Conservation (phyloP, 208 protist species). For the Wallacemonas sp. region DNA sequence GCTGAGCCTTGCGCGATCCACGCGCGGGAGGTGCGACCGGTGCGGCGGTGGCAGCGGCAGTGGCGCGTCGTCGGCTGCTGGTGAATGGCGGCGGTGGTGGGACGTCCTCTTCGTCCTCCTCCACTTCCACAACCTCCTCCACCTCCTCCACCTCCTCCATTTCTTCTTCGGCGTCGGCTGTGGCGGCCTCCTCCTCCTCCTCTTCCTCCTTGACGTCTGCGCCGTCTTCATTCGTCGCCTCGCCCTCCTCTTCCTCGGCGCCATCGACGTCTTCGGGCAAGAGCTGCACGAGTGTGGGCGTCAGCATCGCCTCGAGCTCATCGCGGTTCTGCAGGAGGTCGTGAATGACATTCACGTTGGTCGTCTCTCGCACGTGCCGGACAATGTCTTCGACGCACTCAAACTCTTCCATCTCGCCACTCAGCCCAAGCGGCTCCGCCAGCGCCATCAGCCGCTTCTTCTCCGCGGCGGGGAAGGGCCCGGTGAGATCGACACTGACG, state of each 20-base stretch:
- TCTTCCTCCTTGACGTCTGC: conserved; percentile 24
- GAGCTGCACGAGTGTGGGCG: conserved; percentile 80
- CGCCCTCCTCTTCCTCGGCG: conserved; percentile 15
- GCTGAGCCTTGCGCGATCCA: conserved; percentile 1
- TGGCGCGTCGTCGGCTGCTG: conserved; percentile 12
- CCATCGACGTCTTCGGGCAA: conserved; percentile 66
- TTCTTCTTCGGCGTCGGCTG: conserved; percentile 11
- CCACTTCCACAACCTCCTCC: conserved; percentile 14
- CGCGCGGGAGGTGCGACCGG: background rate
- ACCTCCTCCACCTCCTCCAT: conserved; percentile 15
- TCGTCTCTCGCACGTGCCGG: conserved; percentile 53
- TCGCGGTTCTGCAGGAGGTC: conserved; percentile 77
- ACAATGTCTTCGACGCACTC: conserved; percentile 73
- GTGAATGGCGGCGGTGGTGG: conserved; percentile 1
- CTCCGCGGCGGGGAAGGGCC: conserved; percentile 63
- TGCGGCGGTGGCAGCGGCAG: conserved; percentile 5
- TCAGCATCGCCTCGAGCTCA: conserved; percentile 79
- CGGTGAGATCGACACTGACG: conserved; percentile 64
- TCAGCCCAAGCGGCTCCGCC: conserved; percentile 65
- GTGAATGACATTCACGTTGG: conserved; percentile 65
- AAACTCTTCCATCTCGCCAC: conserved; percentile 47
- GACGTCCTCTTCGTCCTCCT: conserved; percentile 17
- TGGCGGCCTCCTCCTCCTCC: conserved; percentile 8
- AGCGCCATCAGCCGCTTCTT: conserved; percentile 50
- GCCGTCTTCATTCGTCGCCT: conserved; percentile 4